phyloP scores from a whole-genome alignment of 768 basidiomycete genomes.

The Gyrodon lividus region DNA sequence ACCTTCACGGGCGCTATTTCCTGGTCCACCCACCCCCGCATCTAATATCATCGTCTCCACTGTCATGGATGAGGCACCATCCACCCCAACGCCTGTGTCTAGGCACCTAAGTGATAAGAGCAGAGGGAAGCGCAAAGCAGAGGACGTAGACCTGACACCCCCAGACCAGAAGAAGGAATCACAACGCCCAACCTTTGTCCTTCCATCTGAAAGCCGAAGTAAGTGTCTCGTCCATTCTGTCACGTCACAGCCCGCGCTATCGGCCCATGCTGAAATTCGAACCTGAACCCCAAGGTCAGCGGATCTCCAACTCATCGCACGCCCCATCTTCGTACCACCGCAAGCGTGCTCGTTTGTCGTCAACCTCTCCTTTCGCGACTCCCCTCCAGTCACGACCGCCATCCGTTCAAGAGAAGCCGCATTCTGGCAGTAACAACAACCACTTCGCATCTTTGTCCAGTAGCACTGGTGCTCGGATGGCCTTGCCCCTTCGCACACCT shows the following conservation, averaged over 20 bases:
- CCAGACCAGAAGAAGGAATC: conserved; percentile 56
- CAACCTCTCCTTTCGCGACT: conserved; percentile 33
- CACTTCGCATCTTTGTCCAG: conserved; percentile 36
- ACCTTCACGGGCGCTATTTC: conserved; percentile 16
- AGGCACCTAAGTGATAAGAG: conserved; percentile 34
- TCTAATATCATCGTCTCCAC: conserved; percentile 10
- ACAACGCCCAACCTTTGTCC: conserved; percentile 60
- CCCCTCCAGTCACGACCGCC: conserved; percentile 32
- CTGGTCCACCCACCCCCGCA: conserved; percentile 9
- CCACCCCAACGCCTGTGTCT: conserved; percentile 33
- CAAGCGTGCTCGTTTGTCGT: conserved; percentile 65
- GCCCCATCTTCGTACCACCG: conserved; percentile 73
- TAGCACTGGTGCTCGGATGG: conserved; percentile 27
- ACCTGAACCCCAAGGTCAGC: conserved; percentile 42
- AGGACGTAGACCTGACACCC: conserved; percentile 68
- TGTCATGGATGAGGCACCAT: conserved; percentile 24
- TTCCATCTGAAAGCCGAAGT: conserved; percentile 57
- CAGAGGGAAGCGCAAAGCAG: conserved; percentile 72
- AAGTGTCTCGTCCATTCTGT: conserved; percentile 28
- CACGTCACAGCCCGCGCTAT: conserved; percentile 20
- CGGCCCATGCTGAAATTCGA: conserved; percentile 25
- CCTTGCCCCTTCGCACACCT: conserved; percentile 31
- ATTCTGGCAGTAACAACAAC: conserved; percentile 13
- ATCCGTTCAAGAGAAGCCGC: conserved; percentile 29
- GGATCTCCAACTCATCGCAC: conserved; percentile 51